These are phyloP conservation scores for Haematococcus lacustris DNA, from an alignment of 139 green algal genomes.

Conservation along the genomic window DNA sequence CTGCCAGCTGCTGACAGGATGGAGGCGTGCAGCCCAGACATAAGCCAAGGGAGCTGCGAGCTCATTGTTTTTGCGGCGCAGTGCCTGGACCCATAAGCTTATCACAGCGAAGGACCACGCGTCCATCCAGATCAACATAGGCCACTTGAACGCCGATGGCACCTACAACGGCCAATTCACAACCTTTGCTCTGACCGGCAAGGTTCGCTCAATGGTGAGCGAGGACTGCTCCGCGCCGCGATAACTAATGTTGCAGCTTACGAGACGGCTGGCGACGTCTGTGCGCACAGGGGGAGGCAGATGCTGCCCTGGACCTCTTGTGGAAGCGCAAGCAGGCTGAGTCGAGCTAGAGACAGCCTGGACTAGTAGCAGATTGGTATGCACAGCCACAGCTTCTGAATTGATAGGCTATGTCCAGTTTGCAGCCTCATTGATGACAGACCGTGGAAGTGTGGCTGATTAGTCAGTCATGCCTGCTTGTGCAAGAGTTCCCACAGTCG, in stretches of 20 bases:
- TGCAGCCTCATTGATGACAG: too few species aligned
- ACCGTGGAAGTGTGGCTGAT: too few species aligned
- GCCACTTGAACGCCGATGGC: constrained; percentile 92
- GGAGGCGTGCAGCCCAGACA: not conserved
- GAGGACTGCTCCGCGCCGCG: not conserved
- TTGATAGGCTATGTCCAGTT: too few species aligned
- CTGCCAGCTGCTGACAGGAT: not conserved
- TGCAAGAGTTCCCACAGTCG: too few species aligned
- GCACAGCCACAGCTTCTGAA: too few species aligned
- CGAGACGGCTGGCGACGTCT: not conserved
- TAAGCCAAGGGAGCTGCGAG: not conserved
- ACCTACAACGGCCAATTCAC: constrained; percentile 90
- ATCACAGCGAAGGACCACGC: constrained; percentile 98
- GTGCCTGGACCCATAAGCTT: constrained; percentile 98
- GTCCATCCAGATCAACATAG: constrained; percentile 96
- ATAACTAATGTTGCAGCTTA: too few species aligned
- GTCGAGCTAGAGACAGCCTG: too few species aligned
- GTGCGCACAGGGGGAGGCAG: constrained; percentile 68
- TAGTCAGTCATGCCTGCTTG: too few species aligned
- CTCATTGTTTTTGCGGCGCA: constrained; percentile 35
- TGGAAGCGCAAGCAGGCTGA: constrained; percentile 82
- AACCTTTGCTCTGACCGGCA: constrained; percentile 90
- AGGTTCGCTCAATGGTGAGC: constrained; percentile 73
- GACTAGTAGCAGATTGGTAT: too few species aligned
- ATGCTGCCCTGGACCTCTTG: constrained; percentile 84